Conservation (phyloP, 805 yeast species). For the Ogataea philodendri region DNA sequence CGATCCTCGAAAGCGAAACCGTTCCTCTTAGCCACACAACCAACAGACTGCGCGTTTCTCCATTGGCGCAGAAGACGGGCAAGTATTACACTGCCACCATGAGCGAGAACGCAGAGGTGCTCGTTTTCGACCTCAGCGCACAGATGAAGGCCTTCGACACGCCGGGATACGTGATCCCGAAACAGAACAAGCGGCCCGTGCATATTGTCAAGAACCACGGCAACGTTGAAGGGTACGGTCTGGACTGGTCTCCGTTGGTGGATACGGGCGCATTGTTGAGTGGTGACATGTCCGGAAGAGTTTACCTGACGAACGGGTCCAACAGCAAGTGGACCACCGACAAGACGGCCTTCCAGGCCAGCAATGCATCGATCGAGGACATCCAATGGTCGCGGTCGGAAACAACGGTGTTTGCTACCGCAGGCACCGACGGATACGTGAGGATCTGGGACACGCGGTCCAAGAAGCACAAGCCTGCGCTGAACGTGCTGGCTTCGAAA, state of each 20-base stretch:
- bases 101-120: slow-evolving; percentile 88
- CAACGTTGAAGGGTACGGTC: slow-evolving; percentile 93
- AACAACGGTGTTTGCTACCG: slow-evolving; percentile 91
- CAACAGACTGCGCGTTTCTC: slow-evolving; percentile 82
- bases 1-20: slow-evolving; percentile 83
- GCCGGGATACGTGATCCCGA: slow-evolving; percentile 83
- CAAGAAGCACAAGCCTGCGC: slow-evolving; percentile 86
- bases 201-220: slow-evolving; percentile 86
- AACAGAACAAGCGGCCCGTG: slow-evolving; percentile 70
- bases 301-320: slow-evolving; percentile 74
- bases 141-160: slow-evolving; percentile 82
- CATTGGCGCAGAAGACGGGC: slow-evolving; percentile 68
- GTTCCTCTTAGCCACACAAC: slow-evolving; percentile 79
- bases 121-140: slow-evolving; percentile 75
- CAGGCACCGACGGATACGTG: slow-evolving; percentile 86
- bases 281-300: slow-evolving; percentile 86
- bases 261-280: slow-evolving; percentile 77
- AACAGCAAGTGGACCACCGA: slow-evolving; percentile 84
- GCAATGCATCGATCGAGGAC: slow-evolving; percentile 84
- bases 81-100: slow-evolving; percentile 85
- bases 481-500: slow-evolving; percentile 74
- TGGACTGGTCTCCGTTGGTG: slow-evolving; percentile 92
- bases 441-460: slow-evolving; percentile 97
- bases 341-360: slow-evolving; percentile 69
- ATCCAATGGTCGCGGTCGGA: slow-evolving; percentile 95